phyloP scores from a whole-genome alignment of 1,284 basidiomycete species.

The Ceratobasidium sp. region DNA sequence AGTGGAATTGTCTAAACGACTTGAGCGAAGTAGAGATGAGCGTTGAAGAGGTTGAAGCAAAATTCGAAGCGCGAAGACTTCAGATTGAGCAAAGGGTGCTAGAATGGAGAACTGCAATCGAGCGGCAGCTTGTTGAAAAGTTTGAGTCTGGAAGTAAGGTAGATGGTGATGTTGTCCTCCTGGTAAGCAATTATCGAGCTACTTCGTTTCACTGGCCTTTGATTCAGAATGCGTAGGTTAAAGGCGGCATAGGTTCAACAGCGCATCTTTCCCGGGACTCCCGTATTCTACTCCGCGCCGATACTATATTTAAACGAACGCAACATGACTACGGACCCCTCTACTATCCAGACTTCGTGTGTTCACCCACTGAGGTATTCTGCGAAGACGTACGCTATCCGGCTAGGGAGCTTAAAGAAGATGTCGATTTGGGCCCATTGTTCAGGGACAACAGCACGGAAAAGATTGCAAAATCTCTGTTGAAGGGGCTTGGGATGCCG shows the following conservation, averaged over 20 bases:
- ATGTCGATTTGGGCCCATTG: not conserved
- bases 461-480: not conserved
- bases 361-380: not conserved
- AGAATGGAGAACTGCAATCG: not conserved
- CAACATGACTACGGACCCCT: not conserved
- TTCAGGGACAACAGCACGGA: not conserved
- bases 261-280: not conserved
- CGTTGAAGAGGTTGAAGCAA: not conserved
- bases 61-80: not conserved
- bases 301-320: conserved; percentile 7
- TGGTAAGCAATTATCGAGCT: not conserved
- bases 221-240: not conserved
- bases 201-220: not conserved
- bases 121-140: not conserved
- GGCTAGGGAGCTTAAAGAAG: not conserved
- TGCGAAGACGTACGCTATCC: not conserved
- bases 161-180: not conserved
- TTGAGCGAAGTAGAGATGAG: conserved; percentile 3
- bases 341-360: not conserved
- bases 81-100: not conserved
- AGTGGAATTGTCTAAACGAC: conserved; percentile 7
- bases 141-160: not conserved
- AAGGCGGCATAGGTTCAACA: not conserved
- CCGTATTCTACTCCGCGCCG: conserved; percentile 21
- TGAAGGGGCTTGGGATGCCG: not conserved